These are phyloP conservation scores for Aspergillus flavus DNA, from an alignment of 2,329 filamentous ascomycete species.

Conservation along the genomic window DNA sequence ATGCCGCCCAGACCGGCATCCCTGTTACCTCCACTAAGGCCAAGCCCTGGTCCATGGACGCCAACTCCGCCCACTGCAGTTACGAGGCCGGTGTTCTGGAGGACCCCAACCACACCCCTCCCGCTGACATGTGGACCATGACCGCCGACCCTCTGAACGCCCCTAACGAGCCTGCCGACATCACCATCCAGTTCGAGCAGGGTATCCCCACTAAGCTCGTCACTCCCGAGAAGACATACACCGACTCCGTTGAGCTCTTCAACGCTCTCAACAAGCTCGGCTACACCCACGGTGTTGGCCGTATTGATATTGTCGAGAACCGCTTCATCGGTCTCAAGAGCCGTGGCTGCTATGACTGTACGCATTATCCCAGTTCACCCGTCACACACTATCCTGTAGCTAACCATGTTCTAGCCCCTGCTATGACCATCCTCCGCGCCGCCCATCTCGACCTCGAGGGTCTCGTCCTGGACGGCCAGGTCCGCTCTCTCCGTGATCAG, in stretches of 20 bases:
- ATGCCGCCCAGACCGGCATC: slow-evolving; percentile 50
- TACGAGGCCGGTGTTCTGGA: slow-evolving; percentile 71
- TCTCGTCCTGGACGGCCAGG: slow-evolving; percentile 68
- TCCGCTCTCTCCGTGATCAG: slow-evolving; percentile 70
- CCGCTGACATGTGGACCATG: slow-evolving; percentile 75
- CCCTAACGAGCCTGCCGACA: slow-evolving; percentile 70
- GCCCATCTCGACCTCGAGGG: slow-evolving; percentile 60
- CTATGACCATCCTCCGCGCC: slow-evolving; percentile 36
- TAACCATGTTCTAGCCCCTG: slow-evolving; percentile 25
- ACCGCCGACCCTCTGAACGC: slow-evolving; percentile 69
- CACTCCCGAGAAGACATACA: slow-evolving; percentile 62
- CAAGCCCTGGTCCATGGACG: slow-evolving; percentile 57
- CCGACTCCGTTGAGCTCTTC: slow-evolving; percentile 73
- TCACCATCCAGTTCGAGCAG: slow-evolving; percentile 72
- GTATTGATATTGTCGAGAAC: slow-evolving; percentile 83
- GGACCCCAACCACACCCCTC: slow-evolving; percentile 63
- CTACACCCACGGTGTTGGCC: slow-evolving; percentile 71
- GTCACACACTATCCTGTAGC: not conserved
- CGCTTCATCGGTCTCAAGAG: slow-evolving; percentile 79
- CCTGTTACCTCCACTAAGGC: slow-evolving; percentile 52
- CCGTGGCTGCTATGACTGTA: slow-evolving; percentile 75
- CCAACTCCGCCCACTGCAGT: slow-evolving; percentile 62
- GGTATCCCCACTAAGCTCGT: slow-evolving; percentile 72
- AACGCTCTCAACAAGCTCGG: slow-evolving; percentile 71
- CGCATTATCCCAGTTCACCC: slow-evolving; percentile 38